Conservation (phyloP, 495 filamentous ascomycete genomes). For the Neurospora sp. region DNA sequence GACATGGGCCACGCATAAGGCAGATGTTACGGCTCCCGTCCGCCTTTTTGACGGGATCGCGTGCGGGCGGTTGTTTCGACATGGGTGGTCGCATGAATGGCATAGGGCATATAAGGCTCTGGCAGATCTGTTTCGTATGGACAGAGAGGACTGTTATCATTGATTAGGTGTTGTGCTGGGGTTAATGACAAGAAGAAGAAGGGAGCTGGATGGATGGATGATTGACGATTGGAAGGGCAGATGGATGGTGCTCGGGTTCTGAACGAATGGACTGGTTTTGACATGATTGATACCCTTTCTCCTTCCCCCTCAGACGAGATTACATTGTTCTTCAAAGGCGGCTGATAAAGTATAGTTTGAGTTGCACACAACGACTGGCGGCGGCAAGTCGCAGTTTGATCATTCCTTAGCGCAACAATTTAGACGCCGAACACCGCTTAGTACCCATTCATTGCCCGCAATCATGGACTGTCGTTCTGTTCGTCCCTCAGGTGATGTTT, state of each 20-base stretch:
- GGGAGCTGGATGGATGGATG: neutral
- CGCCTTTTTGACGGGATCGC: neutral
- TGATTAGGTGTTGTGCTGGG: neutral
- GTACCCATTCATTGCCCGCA: neutral
- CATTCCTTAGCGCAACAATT: neutral
- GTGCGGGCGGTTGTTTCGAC: neutral
- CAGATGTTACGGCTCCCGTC: neutral
- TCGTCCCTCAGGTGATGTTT: neutral
- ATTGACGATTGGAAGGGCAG: neutral
- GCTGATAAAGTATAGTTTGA: neutral
- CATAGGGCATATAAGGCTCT: neutral
- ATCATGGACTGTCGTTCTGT: neutral
- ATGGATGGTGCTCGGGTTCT: neutral
- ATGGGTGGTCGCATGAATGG: neutral
- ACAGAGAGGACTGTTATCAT: neutral
- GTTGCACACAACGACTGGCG: neutral
- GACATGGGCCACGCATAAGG: neutral
- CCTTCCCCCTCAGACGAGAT: neutral
- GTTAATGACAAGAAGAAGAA: neutral
- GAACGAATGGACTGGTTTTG: neutral
- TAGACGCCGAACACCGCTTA: neutral
- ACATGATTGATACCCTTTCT: neutral
- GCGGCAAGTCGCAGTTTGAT: neutral
- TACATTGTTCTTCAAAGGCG: neutral
- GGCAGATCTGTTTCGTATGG: neutral